Evolutionary conservation across 1,284 basidiomycete species (phyloP).

Genomic region (Spongiforma sp.): DNA sequence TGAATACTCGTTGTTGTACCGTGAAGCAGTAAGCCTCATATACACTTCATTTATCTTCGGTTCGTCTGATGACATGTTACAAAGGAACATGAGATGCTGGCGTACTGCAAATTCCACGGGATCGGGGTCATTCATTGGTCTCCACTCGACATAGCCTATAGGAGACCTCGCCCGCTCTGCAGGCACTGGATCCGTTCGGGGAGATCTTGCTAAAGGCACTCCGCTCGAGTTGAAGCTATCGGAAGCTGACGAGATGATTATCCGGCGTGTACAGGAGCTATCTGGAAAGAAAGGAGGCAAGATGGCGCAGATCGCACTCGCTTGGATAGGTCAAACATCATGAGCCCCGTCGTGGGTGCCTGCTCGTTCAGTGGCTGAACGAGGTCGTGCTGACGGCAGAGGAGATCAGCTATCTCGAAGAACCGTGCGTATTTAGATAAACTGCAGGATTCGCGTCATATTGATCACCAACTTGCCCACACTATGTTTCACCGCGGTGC

Average conservation of each 20-base stretch:
- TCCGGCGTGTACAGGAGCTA: constrained; percentile 48
- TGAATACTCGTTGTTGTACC: neutral
- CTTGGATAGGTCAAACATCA: too few relatives aligned
- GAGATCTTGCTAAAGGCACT: constrained; percentile 29
- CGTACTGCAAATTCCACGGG: neutral
- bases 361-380: too few relatives aligned
- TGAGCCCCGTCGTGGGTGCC: too few relatives aligned
- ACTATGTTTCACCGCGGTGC: too few relatives aligned
- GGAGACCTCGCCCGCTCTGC: constrained; percentile 33
- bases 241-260: constrained; percentile 41
- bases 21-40: neutral
- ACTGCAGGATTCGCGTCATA: too few relatives aligned
- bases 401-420: too few relatives aligned
- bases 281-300: constrained; percentile 37
- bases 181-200: constrained; percentile 33
- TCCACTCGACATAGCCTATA: constrained; percentile 41
- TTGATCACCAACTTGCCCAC: too few relatives aligned
- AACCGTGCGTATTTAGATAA: too few relatives aligned
- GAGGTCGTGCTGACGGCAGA: too few relatives aligned
- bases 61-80: neutral
- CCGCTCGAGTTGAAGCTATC: constrained; percentile 30
- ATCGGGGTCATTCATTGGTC: constrained; percentile 44
- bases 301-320: neutral
- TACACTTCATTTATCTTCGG: neutral
- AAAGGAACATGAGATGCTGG: neutral